phyloP scores from a whole-genome alignment of 2,329 filamentous ascomycete species.

The Emergomyces pasteurianus region DNA sequence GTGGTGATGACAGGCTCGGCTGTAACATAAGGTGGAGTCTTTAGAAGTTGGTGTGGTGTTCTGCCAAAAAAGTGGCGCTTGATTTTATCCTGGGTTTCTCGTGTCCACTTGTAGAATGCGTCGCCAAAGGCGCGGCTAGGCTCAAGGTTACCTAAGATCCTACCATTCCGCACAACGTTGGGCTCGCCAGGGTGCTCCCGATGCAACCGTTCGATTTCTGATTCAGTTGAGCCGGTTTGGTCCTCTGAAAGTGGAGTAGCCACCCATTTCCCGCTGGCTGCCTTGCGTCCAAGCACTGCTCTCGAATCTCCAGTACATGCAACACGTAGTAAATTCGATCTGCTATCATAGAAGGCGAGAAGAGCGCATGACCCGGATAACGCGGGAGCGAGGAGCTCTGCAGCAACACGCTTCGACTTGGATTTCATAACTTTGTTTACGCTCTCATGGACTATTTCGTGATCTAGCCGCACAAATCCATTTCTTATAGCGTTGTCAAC shows the following conservation, averaged over 20 bases:
- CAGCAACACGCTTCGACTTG: constrained; percentile 79
- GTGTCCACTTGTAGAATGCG: constrained; percentile 91
- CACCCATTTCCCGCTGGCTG: constrained; percentile 74
- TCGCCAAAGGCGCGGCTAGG: constrained; percentile 92
- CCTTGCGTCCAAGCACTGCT: constrained; percentile 75
- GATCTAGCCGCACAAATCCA: constrained; percentile 75
- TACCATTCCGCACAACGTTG: constrained; percentile 74
- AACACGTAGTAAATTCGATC: constrained; percentile 75
- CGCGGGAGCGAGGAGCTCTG: constrained; percentile 82
- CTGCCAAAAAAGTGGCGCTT: constrained; percentile 81
- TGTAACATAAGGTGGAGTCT: constrained; percentile 92
- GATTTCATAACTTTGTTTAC: constrained; percentile 83
- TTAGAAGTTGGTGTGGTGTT: constrained; percentile 61
- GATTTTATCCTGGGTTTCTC: constrained; percentile 70
- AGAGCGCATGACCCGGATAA: constrained; percentile 95
- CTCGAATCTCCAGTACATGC: constrained; percentile 95
- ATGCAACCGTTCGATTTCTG: constrained; percentile 71
- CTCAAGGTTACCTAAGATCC: constrained; percentile 83
- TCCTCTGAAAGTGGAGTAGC: constrained; percentile 83
- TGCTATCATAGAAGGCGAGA: constrained; percentile 88
- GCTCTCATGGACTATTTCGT: constrained; percentile 90
- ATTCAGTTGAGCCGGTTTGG: constrained; percentile 81
- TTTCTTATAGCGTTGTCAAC: constrained; percentile 87
- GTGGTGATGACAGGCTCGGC: constrained; percentile 92
- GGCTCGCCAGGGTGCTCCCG: constrained; percentile 82